Evolutionary conservation across 2,329 filamentous ascomycete genomes (phyloP), one percentile per base, ranked within the genome.

Genomic region (Alternaria panax): DNA sequence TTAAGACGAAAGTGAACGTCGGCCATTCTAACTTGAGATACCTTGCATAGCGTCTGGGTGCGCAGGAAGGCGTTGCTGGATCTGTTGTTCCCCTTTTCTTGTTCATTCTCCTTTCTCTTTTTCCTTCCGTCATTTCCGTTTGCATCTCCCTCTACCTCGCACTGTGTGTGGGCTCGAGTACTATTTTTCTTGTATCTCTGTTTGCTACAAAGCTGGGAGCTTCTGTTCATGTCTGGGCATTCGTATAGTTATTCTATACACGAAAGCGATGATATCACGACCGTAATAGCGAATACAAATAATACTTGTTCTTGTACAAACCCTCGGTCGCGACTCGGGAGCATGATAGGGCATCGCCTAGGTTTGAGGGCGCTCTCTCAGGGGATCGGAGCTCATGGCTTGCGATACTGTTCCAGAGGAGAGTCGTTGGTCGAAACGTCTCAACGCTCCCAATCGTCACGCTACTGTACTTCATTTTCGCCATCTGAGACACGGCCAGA

Each of bases 241-340:
- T 48, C 32, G 45, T 48, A 48, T 48, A 48, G 28, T 16, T 24
- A 8, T 48, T 36, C 45, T 48, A 48, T 48, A 22, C 45, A 48
- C 28, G 45, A 36, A 48, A 34, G 45, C 45, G 16, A 48, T 18
- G 45, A 48, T 34, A 34, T 48, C 32, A 48, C 12, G 45, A 36
- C 45, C 32, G 24, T 48, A 36, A 48, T 48, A 48, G 45, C 30
- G 20, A 41, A 48, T 36, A 12, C 45, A 48, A 48, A 48, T 36
- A 48, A 48, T 36, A 36, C n/a, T 20, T 48, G 16, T 48, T 22
- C 14, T 25, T 48, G 28, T 7, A 36, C 45, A n/a, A 9, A 1
- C 2, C 8, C 5, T 20, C 36, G 9, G n/a, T 22, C 28, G 11
- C 24, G 18, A 9, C 2, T 28, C 16, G 11, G 34, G n/a, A 38